phyloP scores from a whole-genome alignment of 768 basidiomycete genomes.

The Mycena polygramma region DNA sequence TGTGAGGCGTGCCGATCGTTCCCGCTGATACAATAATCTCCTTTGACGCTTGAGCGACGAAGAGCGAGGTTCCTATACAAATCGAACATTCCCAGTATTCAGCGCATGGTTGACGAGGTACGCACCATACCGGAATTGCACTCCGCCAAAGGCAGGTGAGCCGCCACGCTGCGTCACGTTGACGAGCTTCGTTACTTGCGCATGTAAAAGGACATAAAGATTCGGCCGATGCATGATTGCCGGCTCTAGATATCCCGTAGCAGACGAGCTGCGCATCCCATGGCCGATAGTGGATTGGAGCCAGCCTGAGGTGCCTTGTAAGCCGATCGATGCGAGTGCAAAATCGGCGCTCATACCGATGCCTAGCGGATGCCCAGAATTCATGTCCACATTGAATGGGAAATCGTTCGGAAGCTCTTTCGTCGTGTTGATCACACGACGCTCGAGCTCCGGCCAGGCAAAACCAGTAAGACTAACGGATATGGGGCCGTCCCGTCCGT shows the following conservation, averaged over 20 bases:
- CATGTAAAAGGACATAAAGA: conserved; percentile 40
- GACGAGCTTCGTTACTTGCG: conserved; percentile 35
- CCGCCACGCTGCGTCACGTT: conserved; percentile 4
- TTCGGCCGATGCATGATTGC: conserved; percentile 40
- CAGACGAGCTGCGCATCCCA: conserved; percentile 41
- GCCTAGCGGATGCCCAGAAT: conserved; percentile 48
- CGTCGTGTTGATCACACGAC: conserved; percentile 44
- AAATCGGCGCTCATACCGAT: conserved; percentile 43
- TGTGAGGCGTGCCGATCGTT: conserved; percentile 17
- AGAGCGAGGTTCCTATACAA: conserved; percentile 11
- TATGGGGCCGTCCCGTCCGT: conserved; percentile 44
- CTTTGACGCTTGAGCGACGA: conserved; percentile 20
- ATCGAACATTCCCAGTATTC: conserved; percentile 1
- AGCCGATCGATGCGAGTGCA: conserved; percentile 35
- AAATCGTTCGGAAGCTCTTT: conserved; percentile 43
- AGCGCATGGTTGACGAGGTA: neutral
- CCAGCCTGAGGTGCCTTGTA: conserved; percentile 39
- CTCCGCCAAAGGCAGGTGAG: conserved; percentile 6
- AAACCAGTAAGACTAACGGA: conserved; percentile 44
- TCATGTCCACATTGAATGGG: conserved; percentile 50
- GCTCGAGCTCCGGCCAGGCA: conserved; percentile 38
- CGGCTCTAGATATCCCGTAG: conserved; percentile 42
- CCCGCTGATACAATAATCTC: conserved; percentile 20
- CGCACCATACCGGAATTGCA: conserved; percentile 20
- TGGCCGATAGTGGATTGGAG: conserved; percentile 39